Percentiles rank a stretch among this genome's conserved stretches.
Conservation (phyloP, 2,329 filamentous ascomycete genomes). For the Zymoseptoria brevis region DNA sequence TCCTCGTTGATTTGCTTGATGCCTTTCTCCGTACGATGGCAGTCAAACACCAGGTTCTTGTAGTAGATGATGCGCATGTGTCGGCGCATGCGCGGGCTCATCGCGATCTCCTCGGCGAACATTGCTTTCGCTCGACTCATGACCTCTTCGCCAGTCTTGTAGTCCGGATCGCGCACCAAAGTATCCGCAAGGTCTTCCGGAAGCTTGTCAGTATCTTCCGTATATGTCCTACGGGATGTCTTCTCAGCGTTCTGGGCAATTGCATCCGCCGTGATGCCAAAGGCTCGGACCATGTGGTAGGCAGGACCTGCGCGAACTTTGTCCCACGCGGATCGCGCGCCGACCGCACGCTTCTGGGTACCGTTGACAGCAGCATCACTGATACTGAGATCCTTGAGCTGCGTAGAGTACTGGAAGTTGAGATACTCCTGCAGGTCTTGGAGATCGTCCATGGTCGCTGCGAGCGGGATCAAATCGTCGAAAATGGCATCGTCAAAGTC, state of each 20-base stretch:
- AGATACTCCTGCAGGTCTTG: slow-evolving; percentile 96
- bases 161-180: slow-evolving; percentile 62
- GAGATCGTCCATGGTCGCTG: slow-evolving; percentile 84
- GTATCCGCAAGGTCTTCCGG: slow-evolving; percentile 83
- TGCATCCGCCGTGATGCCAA: slow-evolving; percentile 81
- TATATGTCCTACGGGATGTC: slow-evolving; percentile 57
- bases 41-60: slow-evolving; percentile 74
- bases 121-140: slow-evolving; percentile 73
- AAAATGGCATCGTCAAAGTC: slow-evolving; percentile 65
- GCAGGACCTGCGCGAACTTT: slow-evolving; percentile 72
- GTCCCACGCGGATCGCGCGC: slow-evolving; percentile 72
- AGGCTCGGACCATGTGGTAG: slow-evolving; percentile 75
- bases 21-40: slow-evolving; percentile 86
- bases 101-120: slow-evolving; percentile 83
- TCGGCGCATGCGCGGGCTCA: slow-evolving; percentile 82
- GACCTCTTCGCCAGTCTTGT: slow-evolving; percentile 66
- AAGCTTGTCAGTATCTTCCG: slow-evolving; percentile 72
- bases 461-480: slow-evolving; percentile 71
- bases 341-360: slow-evolving; percentile 72
- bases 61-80: slow-evolving; percentile 79
- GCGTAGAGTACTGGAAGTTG: slow-evolving; percentile 81
- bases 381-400: slow-evolving; percentile 71
- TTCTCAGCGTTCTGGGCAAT: slow-evolving; percentile 82
- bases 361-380: slow-evolving; percentile 55
- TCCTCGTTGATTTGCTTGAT: slow-evolving; percentile 88